A percentile compares a stretch with the other conserved stretches of the same genome.
These are phyloP conservation scores for Dactylella cylindrospora DNA, from an alignment of 2,329 filamentous ascomycete genomes.

Conservation along the genomic window DNA sequence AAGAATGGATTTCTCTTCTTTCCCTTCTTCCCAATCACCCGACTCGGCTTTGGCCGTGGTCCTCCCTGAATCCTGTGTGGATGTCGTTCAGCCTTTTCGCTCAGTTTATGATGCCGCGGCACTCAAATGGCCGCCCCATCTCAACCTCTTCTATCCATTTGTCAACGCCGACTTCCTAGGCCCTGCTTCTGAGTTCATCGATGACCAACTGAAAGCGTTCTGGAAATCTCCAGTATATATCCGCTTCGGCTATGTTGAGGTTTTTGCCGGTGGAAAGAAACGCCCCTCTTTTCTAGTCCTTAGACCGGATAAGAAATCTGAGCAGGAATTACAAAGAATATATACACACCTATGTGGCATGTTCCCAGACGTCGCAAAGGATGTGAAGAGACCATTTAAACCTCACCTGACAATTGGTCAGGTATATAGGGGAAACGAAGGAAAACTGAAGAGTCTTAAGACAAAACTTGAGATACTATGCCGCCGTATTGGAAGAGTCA, in stretches of 20 bases:
- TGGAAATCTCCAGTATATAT: slow-evolving; percentile 19
- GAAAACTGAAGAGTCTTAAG: slow-evolving; percentile 17
- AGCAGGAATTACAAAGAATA: slow-evolving; percentile 27
- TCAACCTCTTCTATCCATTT: slow-evolving; percentile 69
- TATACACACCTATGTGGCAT: slow-evolving; percentile 27
- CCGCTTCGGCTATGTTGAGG: slow-evolving; percentile 28
- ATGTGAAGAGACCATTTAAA: slow-evolving; percentile 50
- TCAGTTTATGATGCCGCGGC: slow-evolving; percentile 65
- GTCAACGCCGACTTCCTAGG: slow-evolving; percentile 57
- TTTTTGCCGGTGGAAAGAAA: slow-evolving; percentile 30
- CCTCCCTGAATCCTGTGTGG: slow-evolving; percentile 55
- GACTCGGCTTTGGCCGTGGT: slow-evolving; percentile 33
- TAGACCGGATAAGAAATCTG: slow-evolving; percentile 41
- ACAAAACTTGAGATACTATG: slow-evolving; percentile 36
- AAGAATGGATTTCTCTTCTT: too few species aligned
- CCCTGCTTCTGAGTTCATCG: slow-evolving; percentile 54
- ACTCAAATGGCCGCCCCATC: slow-evolving; percentile 65
- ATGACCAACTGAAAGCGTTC: slow-evolving; percentile 50
- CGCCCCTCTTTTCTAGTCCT: slow-evolving; percentile 30
- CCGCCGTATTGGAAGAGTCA: slow-evolving; percentile 27
- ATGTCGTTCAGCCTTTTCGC: slow-evolving; percentile 53
- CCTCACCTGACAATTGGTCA: slow-evolving; percentile 66
- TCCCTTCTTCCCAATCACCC: slow-evolving; percentile 12
- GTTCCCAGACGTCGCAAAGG: slow-evolving; percentile 26
- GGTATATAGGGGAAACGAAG: slow-evolving; percentile 55